These are phyloP conservation scores for Colletotrichum salicis DNA, from an alignment of 2,329 filamentous ascomycete genomes.

Conservation along the genomic window DNA sequence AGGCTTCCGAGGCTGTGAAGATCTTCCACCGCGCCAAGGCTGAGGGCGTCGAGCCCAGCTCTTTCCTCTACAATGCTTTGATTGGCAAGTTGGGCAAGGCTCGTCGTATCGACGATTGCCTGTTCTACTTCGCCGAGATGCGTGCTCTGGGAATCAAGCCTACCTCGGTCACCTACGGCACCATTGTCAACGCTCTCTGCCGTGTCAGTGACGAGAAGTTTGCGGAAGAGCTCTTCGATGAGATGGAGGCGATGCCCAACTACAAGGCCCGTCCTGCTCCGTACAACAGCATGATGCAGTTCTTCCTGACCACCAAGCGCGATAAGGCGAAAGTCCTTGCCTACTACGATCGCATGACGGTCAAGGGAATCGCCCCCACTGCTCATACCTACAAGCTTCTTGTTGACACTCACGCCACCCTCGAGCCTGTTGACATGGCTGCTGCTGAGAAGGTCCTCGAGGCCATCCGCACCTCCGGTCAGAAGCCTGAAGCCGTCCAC, in stretches of 20 bases:
- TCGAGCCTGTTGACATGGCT: constrained; percentile 89
- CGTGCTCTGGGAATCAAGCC: constrained; percentile 90
- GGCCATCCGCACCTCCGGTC: constrained; percentile 78
- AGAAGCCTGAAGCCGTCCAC: constrained; percentile 89
- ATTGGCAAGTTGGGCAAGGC: constrained; percentile 99
- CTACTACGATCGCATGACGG: constrained; percentile 95
- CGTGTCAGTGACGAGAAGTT: constrained; percentile 98
- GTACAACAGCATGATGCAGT: constrained; percentile 99
- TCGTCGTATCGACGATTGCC: constrained; percentile 95
- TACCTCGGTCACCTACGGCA: constrained; percentile 97
- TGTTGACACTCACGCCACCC: constrained; percentile 92
- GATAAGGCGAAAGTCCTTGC: constrained; percentile 92
- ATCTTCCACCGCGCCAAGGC: constrained; percentile 95
- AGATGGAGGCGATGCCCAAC: constrained; percentile 99
- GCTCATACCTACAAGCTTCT: constrained; percentile 98
- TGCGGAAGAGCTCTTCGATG: constrained; percentile 96
- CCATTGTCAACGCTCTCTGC: constrained; percentile 96
- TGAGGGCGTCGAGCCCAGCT: constrained; percentile 94
- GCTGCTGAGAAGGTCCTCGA: constrained; percentile 87
- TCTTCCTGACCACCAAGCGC: constrained; percentile 97
- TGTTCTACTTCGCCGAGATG: constrained; percentile 99
- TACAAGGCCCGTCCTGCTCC: constrained; percentile 97
- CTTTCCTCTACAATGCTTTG: constrained; percentile 96
- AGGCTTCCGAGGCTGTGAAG: constrained; percentile 95
- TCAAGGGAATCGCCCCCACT: constrained; percentile 87